Evolutionary conservation across 169 alveolate species (phyloP), one percentile per base, ranked within the genome.

Genomic region (Plasmodium vivax): DNA sequence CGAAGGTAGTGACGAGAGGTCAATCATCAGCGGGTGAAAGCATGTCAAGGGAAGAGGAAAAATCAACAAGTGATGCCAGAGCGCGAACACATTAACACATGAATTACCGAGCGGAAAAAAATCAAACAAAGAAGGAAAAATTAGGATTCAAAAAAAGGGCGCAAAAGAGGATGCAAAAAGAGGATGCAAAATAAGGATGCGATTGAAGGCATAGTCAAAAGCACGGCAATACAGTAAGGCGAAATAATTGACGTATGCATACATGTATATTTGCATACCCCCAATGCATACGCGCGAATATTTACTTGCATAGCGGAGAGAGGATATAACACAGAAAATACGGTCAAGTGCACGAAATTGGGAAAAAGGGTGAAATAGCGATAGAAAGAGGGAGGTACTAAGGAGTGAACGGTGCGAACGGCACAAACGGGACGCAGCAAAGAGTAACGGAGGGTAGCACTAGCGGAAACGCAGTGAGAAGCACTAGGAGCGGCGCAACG

Each of bases 311-410:
- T 19, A 80, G 41, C 62, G 9, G 85, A n/a, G 41, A 16, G 16
- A 81, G 72, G 68, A 68, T 68, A 68, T 68, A 87, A 43, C 12
- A 62, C 56, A 10, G 45, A 23, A 27, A 36, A 8, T 62, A 75
- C 43, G 45, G 32, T 62, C 3, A 51, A 30, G 83, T 43, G 30
- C 32, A 30, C 32, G 56, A 62, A 75, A 41, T 41, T 30, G 34
- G 34, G 23, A 36, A 91, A 91, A 81, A 45, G 56, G 84, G 10
- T 32, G n/a, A 81, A 43, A 43, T 47, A 81, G 56, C 9, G 93
- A 30, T 16, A 74, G 27, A 12, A 82, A 80, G 51, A 51, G 73
- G 45, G 34, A 56, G 71, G 27, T 71, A 36, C 43, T 47, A 62
- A 30, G 56, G 80, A 58, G 75, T 45, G 23, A 92, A 92, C 77